These are phyloP conservation scores for Tetracentron sinense DNA, from an alignment of 164 flowering plant species.

Conservation along the genomic window DNA sequence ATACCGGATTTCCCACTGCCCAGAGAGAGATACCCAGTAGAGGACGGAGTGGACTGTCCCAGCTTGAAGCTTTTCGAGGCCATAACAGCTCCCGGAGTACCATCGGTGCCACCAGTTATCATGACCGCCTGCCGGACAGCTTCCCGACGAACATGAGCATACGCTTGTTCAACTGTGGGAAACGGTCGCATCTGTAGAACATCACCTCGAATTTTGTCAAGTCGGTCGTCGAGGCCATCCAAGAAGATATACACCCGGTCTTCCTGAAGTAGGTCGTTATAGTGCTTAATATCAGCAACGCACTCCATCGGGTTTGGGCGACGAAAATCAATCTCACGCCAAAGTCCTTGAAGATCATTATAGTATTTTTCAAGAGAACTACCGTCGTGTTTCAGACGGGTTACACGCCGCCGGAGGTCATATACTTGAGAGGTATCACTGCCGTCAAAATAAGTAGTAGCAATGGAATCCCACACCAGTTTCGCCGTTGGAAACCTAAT, in stretches of 20 bases:
- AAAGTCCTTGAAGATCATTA: neutral
- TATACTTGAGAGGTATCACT: neutral
- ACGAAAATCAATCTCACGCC: no score
- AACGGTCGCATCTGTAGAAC: neutral
- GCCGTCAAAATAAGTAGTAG: no score
- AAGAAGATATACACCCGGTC: no score
- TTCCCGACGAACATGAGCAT: neutral
- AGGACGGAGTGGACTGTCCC: neutral
- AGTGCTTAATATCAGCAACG: neutral
- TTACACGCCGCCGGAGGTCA: no score
- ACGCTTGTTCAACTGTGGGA: conserved; percentile 1
- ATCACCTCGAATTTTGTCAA: no score
- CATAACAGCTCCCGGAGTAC: neutral
- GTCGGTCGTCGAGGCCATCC: no score
- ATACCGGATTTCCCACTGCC: neutral
- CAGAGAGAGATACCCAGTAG: neutral
- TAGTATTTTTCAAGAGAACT: neutral
- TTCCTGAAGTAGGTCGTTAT: neutral
- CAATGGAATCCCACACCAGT: no score
- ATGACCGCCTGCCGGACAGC: conserved; percentile 2
- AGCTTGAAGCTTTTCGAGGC: no score
- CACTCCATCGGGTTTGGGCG: no score
- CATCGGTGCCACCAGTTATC: neutral
- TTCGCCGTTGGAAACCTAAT: no score
- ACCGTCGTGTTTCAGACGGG: neutral